phyloP scores from a whole-genome alignment of 1,284 basidiomycete genomes.

The Tilletia walkeri region DNA sequence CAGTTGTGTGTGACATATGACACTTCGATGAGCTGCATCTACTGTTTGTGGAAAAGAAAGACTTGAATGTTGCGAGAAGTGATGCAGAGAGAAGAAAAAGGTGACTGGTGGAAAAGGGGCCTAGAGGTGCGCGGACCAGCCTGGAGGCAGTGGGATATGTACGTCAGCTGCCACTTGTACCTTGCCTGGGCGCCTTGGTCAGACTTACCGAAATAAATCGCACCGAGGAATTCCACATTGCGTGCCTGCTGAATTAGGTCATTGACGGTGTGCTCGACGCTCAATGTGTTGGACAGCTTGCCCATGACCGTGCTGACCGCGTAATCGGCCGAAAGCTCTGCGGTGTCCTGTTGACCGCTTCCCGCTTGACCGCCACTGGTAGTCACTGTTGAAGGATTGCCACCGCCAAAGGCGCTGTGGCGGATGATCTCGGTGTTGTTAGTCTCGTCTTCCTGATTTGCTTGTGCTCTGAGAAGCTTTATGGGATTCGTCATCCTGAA shows the following conservation, averaged over 20 bases:
- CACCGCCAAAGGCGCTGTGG: neutral
- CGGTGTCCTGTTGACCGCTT: conserved; percentile 57
- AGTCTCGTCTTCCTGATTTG: conserved; percentile 18
- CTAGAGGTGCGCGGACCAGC: conserved; percentile 15
- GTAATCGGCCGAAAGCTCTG: conserved; percentile 82
- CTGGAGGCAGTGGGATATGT: neutral
- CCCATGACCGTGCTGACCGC: conserved; percentile 62
- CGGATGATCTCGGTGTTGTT: conserved; percentile 3
- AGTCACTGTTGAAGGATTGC: neutral
- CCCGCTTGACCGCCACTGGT: conserved; percentile 7
- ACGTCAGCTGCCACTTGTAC: neutral
- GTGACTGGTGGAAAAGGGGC: neutral
- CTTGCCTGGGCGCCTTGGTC: neutral
- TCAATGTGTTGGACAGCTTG: conserved; percentile 80
- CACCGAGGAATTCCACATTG: conserved; percentile 71
- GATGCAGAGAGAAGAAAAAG: neutral
- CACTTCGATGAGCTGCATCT: neutral
- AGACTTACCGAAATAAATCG: conserved; percentile 64
- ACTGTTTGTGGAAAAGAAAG: neutral
- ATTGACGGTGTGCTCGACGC: conserved; percentile 89
- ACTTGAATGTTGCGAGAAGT: neutral
- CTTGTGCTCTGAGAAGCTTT: conserved; percentile 40
- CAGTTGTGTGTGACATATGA: too few species aligned
- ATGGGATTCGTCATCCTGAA: conserved; percentile 34
- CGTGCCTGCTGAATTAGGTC: conserved; percentile 86